Evolutionary conservation across 176 grass and related monocot genomes (phyloP).

Genomic region (Phoenix roebelenii): DNA sequence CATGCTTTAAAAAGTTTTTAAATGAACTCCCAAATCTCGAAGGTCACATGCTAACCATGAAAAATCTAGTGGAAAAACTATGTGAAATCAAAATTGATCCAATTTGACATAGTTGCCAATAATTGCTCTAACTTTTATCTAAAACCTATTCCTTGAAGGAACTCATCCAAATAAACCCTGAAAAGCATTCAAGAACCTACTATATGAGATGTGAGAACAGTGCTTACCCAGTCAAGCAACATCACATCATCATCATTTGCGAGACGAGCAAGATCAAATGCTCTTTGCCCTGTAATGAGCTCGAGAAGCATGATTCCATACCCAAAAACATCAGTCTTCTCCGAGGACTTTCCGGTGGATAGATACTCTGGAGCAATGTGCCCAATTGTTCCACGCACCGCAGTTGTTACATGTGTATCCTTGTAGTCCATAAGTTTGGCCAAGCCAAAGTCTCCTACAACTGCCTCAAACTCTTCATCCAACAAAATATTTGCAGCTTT

Average conservation of each 20-base stretch:
- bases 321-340: slow-evolving; percentile 74
- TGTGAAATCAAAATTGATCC: too few species aligned
- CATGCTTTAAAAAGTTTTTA: too few species aligned
- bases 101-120: too few species aligned
- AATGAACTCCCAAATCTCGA: too few species aligned
- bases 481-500: slow-evolving; percentile 71
- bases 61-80: too few species aligned
- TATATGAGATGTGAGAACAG: not conserved
- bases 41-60: too few species aligned
- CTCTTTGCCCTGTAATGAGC: slow-evolving; percentile 68
- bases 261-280: slow-evolving; percentile 55
- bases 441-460: slow-evolving; percentile 67
- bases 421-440: slow-evolving; percentile 79
- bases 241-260: slow-evolving; percentile 68
- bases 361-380: slow-evolving; percentile 73
- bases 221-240: slow-evolving; percentile 76
- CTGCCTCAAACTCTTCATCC: slow-evolving; percentile 60
- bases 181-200: too few species aligned
- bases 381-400: slow-evolving; percentile 53
- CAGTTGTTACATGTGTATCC: slow-evolving; percentile 71
- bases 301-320: slow-evolving; percentile 79
- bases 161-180: too few species aligned
- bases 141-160: too few species aligned
- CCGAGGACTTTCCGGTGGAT: slow-evolving; percentile 53
- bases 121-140: too few species aligned